phyloP scores from a whole-genome alignment of 202 grass and related monocot species.

The Setaria italica region DNA sequence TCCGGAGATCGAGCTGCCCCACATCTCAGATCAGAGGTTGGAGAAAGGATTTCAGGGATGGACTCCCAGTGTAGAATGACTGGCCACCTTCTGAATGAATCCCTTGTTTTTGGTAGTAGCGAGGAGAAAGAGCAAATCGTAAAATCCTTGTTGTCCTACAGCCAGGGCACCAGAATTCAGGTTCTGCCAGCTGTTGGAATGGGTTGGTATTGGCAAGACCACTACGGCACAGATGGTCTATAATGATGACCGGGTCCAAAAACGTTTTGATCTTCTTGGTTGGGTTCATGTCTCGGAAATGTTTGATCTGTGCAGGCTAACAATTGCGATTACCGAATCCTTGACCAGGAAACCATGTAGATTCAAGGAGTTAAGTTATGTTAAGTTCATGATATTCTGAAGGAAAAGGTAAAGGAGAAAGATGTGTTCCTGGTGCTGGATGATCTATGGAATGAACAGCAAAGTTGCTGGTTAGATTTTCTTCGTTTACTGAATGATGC shows the following conservation, averaged over 20 bases:
- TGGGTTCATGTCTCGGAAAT: slow-evolving; percentile 57
- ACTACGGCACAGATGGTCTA: slow-evolving; percentile 59
- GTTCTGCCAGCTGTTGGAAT: slow-evolving; percentile 58
- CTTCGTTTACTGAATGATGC: slow-evolving; percentile 31
- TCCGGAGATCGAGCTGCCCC: slow-evolving; percentile 33
- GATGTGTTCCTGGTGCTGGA: slow-evolving; percentile 59
- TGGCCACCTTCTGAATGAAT: slow-evolving; percentile 45
- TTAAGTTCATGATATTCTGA: slow-evolving; percentile 40
- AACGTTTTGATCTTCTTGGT: slow-evolving; percentile 30
- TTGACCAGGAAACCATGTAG: slow-evolving; percentile 16
- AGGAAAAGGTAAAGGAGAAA: not conserved
- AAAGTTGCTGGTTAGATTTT: slow-evolving; percentile 48
- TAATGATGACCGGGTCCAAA: slow-evolving; percentile 27
- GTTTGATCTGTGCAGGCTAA: slow-evolving; percentile 46
- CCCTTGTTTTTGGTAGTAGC: slow-evolving; percentile 41
- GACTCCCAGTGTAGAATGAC: not conserved
- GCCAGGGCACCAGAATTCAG: not conserved
- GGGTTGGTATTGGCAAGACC: slow-evolving; percentile 62
- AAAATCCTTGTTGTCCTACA: not conserved
- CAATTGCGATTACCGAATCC: slow-evolving; percentile 26
- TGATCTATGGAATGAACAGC: slow-evolving; percentile 55
- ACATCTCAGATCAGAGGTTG: slow-evolving; percentile 32
- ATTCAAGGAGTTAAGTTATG: slow-evolving; percentile 16
- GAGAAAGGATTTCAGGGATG: not conserved
- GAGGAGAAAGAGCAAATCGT: slow-evolving; percentile 29